A percentile compares a stretch with the other conserved stretches of the same genome.
Evolutionary conservation across 495 filamentous ascomycete genomes (phyloP).

Genomic region (Aspergillus biplanus): DNA sequence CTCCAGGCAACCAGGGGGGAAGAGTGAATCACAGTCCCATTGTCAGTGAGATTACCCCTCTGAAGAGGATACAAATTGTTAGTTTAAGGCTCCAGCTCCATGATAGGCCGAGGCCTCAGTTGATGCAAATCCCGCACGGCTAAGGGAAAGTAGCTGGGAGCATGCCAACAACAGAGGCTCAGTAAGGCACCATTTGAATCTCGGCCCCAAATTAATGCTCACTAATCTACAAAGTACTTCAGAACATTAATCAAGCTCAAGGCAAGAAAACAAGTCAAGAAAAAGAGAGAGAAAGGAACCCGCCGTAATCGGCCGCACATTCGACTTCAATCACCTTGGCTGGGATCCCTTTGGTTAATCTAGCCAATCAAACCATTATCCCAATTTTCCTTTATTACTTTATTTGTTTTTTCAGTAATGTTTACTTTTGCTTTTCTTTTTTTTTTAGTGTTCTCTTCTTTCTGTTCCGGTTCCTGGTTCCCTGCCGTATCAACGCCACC

Average conservation of each 20-base stretch:
- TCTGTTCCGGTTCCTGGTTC: background rate
- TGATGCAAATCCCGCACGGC: too few relatives aligned
- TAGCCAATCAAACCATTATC: background rate
- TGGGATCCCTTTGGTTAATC: background rate
- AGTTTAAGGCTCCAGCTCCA: too few relatives aligned
- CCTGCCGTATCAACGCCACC: background rate
- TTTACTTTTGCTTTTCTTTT: background rate
- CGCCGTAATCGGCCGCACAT: background rate
- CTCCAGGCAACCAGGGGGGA: too few relatives aligned
- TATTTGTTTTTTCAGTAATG: background rate
- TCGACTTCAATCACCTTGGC: background rate
- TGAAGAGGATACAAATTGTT: too few relatives aligned
- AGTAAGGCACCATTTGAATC: too few relatives aligned
- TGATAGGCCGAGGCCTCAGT: too few relatives aligned
- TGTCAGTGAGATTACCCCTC: too few relatives aligned
- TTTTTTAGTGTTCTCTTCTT: background rate
- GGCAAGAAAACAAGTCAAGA: background rate
- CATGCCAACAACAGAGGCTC: too few relatives aligned
- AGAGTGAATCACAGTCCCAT: too few relatives aligned
- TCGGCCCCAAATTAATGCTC: background rate
- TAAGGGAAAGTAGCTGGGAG: too few relatives aligned
- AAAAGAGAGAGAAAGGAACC: background rate
- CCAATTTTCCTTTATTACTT: too few relatives aligned
- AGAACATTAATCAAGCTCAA: background rate
- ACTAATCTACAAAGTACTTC: background rate